Base-by-base conservation (phyloP, 345 rosid genomes). In the Pistacia integerrima region DNA sequence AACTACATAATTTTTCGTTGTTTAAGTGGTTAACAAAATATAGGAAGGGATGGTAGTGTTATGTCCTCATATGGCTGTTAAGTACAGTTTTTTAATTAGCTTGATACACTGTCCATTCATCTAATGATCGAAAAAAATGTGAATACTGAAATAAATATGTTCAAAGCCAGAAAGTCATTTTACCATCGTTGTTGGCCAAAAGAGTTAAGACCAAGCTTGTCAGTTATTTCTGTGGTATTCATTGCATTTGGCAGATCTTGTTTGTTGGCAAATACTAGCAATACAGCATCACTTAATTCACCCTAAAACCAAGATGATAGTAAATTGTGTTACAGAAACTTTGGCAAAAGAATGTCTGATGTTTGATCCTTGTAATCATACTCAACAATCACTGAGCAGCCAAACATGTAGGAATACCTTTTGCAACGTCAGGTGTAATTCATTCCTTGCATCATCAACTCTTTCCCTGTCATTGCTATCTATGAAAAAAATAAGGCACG, bases 221-320 rank as follows among this genome's bases (percentile, higher is more conserved):
- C 95, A 74, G 95, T 92, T 78, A 93, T 93, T 76, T 93, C 97
- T 44, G 97, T 94, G 74, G 98, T 95, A 82, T 92, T 92, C 98
- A 93, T 93, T 75, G 98, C 98, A 74, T 92, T 92, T 12, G 93
- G 97, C 85, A 94, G 97, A 87, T 93, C 98, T 83, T 92, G 94
- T 75, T 92, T 93, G 91, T 94, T 92, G n/a, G 98, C 95, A 82
- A 92, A 92, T 64, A 94, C 98, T 64, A 94, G 95, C 81, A 94
- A 85, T 70, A 92, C 93, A 75, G 94, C 97, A 81, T 90, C 95
- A 74, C 95, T 88, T 80, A 94, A 79, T 82, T 92, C 97, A 86
- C 92, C 95, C 93, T 90, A 80, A 51, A 52, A 83, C 16, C 25
- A 64, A 0, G 35, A 59, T 58, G 30, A 55, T 33, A 64, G 67